phyloP scores from a whole-genome alignment of 148 eudicot genomes.

The Fagopyrum tataricum region DNA sequence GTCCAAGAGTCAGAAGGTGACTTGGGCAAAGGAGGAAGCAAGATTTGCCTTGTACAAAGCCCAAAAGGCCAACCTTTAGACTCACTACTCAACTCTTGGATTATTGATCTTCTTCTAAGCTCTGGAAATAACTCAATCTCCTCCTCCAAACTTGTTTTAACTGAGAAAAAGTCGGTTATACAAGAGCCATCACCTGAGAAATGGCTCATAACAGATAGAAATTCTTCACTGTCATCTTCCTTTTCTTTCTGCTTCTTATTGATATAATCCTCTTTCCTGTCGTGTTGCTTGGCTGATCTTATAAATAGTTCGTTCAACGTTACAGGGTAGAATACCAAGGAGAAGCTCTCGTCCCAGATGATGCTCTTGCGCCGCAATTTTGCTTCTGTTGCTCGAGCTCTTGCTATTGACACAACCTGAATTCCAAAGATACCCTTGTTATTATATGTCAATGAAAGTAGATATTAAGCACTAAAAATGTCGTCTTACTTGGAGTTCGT shows the following conservation, averaged over 20 bases:
- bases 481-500: slow-evolving; percentile 54
- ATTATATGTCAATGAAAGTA: background rate
- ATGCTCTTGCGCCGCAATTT: slow-evolving; percentile 38
- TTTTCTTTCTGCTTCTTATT: background rate
- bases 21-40: slow-evolving; percentile 88
- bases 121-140: slow-evolving; percentile 26
- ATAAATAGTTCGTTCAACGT: slow-evolving; percentile 25
- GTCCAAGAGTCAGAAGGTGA: slow-evolving; percentile 87
- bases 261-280: slow-evolving; percentile 11
- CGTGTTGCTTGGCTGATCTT: slow-evolving; percentile 9
- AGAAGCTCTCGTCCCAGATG: slow-evolving; percentile 31
- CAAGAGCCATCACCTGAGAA: slow-evolving; percentile 34
- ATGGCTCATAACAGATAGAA: slow-evolving; percentile 40
- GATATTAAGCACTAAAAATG: background rate
- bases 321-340: slow-evolving; percentile 31
- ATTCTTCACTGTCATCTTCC: slow-evolving; percentile 32
- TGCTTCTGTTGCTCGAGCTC: slow-evolving; percentile 58
- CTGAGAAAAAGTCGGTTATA: slow-evolving; percentile 52
- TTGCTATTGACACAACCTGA: slow-evolving; percentile 58
- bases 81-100: slow-evolving; percentile 44
- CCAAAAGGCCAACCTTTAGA: slow-evolving; percentile 97
- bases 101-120: slow-evolving; percentile 31
- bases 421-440: background rate
- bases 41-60: slow-evolving; percentile 49
- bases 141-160: slow-evolving; percentile 32